These are phyloP conservation scores for Gleditsia sinensis DNA, from an alignment of 306 rosid genomes.

Conservation along the genomic window DNA sequence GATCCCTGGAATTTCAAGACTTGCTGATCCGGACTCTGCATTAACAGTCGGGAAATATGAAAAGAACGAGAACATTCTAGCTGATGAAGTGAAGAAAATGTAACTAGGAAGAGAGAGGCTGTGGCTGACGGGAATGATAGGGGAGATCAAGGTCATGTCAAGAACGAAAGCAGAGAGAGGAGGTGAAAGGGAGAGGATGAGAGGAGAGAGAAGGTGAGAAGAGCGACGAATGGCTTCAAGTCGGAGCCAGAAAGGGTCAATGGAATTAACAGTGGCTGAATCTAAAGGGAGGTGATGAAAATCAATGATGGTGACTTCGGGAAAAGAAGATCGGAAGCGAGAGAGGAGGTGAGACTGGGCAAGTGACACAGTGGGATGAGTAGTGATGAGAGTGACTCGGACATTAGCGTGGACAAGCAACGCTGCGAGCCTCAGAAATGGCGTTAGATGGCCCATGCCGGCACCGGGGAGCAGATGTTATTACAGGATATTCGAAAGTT, in stretches of 20 bases:
- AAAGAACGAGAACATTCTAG: too few relatives aligned
- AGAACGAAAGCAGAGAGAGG: conserved; percentile 41
- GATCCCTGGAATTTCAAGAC: too few relatives aligned
- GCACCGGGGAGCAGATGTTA: too few relatives aligned
- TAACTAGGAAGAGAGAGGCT: conserved; percentile 34
- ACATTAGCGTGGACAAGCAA: conserved; percentile 25
- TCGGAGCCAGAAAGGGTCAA: conserved; percentile 41
- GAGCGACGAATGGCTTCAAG: conserved; percentile 41
- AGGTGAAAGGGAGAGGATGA: conserved; percentile 33
- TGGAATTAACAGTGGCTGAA: conserved; percentile 21
- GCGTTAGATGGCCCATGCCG: too few relatives aligned
- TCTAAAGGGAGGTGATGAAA: too few relatives aligned
- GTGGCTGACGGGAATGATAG: conserved; percentile 9
- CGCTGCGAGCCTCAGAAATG: too few relatives aligned
- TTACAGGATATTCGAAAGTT: conserved; percentile 57
- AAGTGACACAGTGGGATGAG: conserved; percentile 38
- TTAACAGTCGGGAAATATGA: too few relatives aligned
- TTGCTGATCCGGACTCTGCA: too few relatives aligned
- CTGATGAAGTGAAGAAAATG: conserved; percentile 34
- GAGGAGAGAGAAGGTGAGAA: conserved; percentile 43
- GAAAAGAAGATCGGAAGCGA: conserved; percentile 43
- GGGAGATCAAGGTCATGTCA: conserved; percentile 37
- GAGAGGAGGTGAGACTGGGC: conserved; percentile 44
- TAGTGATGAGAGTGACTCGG: conserved; percentile 39
- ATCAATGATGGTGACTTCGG: too few relatives aligned